Percentiles rank a stretch among this genome's conserved stretches.
phyloP scores from a whole-genome alignment of 305 asterid species.

The Fraxinus xanthoxyloides region DNA sequence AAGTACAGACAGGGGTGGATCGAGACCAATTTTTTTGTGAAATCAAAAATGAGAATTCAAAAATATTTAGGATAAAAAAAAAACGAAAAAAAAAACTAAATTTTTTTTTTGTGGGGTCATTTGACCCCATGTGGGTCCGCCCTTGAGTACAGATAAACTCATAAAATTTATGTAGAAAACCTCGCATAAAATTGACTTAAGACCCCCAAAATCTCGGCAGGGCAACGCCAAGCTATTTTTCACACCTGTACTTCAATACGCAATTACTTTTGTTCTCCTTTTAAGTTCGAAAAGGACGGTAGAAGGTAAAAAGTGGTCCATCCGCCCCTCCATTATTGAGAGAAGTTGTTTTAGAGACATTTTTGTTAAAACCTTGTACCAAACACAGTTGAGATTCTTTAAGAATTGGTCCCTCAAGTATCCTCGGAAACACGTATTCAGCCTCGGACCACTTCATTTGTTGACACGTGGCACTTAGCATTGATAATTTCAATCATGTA shows the following conservation, averaged over 20 bases:
- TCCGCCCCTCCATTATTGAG: neutral
- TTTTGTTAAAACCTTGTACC: neutral
- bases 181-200: no score
- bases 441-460: neutral
- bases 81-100: no score
- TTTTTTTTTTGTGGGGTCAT: no score
- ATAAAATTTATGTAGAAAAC: neutral
- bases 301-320: neutral
- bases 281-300: no score
- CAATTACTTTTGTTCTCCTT: neutral
- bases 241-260: neutral
- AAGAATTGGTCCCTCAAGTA: conserved; percentile 19
- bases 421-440: neutral
- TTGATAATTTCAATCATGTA: conserved; percentile 2
- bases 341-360: neutral
- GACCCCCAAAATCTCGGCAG: neutral
- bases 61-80: no score
- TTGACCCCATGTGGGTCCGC: no score
- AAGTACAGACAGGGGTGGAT: no score
- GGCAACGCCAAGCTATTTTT: neutral
- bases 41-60: no score
- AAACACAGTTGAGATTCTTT: conserved; percentile 8
- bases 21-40: no score
- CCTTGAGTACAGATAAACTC: neutral
- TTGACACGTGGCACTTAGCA: conserved; percentile 19